A percentile compares a stretch with the other conserved stretches of the same genome.
These are phyloP conservation scores for Mortierella sp. DNA, from an alignment of 371 early-diverging fungal genomes.

Conservation along the genomic window DNA sequence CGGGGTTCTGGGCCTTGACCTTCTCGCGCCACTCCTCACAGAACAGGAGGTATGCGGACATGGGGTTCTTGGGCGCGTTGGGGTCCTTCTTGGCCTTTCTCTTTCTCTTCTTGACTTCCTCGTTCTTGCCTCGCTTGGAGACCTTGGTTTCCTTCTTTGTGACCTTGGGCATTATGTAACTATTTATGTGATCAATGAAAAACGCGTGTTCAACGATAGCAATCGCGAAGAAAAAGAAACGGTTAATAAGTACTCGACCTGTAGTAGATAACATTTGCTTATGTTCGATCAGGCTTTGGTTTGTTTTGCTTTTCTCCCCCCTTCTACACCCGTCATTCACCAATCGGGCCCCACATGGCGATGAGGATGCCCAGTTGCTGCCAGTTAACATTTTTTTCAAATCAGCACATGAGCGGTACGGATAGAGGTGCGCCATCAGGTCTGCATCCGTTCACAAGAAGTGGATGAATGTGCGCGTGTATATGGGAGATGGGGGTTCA, in stretches of 20 bases:
- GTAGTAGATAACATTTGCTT: too few relatives aligned
- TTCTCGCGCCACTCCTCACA: constrained; percentile 75
- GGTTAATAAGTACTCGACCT: too few relatives aligned
- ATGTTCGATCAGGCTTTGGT: too few relatives aligned
- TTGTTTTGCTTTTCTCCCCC: too few relatives aligned
- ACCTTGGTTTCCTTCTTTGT: constrained; percentile 47
- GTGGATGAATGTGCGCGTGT: background rate
- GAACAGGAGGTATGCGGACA: constrained; percentile 88
- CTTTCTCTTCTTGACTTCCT: constrained; percentile 44
- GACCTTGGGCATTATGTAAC: constrained; percentile 48
- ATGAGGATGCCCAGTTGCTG: too few relatives aligned
- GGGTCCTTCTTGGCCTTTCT: constrained; percentile 69
- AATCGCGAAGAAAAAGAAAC: too few relatives aligned
- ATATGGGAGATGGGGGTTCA: constrained; percentile 5
- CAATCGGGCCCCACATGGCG: too few relatives aligned
- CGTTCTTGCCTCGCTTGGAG: constrained; percentile 48
- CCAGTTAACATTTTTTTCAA: too few relatives aligned
- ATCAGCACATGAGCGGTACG: too few relatives aligned
- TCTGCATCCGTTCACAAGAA: too few relatives aligned
- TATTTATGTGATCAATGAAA: background rate
- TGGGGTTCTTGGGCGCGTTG: constrained; percentile 84
- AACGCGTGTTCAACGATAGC: background rate
- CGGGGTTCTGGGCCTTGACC: constrained; percentile 82
- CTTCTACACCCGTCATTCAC: too few relatives aligned
- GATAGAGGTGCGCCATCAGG: too few relatives aligned